A percentile compares a stretch with the other conserved stretches of the same genome.
Evolutionary conservation across 2,329 filamentous ascomycete genomes (phyloP).

Genomic region (Neoarthrinium moseri): DNA sequence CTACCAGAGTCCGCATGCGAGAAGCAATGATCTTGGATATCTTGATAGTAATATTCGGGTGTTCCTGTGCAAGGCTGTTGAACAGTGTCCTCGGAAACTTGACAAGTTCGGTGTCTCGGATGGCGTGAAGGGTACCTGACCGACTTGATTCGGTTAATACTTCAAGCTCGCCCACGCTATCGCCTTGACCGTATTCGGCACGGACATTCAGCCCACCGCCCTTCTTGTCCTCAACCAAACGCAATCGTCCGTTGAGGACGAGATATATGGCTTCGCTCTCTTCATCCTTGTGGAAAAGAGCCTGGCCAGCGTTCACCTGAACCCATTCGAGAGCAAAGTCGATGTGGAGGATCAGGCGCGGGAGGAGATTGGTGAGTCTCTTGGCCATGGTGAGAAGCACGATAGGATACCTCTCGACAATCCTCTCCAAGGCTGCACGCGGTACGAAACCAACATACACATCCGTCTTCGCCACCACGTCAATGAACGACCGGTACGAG

Average conservation of each 20-base stretch:
- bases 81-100: constrained; percentile 96
- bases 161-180: constrained; percentile 95
- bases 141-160: constrained; percentile 92
- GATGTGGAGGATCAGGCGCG: constrained; percentile 88
- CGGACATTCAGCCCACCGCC: constrained; percentile 82
- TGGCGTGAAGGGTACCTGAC: constrained; percentile 91
- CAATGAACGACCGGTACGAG: constrained; percentile 92
- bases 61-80: constrained; percentile 95
- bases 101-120: constrained; percentile 92
- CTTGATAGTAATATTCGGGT: constrained; percentile 97
- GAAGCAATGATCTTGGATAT: constrained; percentile 98
- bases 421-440: constrained; percentile 78
- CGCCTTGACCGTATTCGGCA: constrained; percentile 93
- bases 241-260: constrained; percentile 87
- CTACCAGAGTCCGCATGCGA: constrained; percentile 84
- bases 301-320: constrained; percentile 91
- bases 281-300: constrained; percentile 89
- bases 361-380: constrained; percentile 82
- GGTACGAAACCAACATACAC: constrained; percentile 97
- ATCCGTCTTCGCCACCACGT: constrained; percentile 96
- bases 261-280: constrained; percentile 99
- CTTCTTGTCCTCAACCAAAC: constrained; percentile 78
- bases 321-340: constrained; percentile 99
- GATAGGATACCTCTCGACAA: constrained; percentile 89
- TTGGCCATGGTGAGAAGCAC: constrained; percentile 96